These are phyloP conservation scores for Tulasnella sp. DNA, from an alignment of 768 basidiomycete genomes.

Conservation along the genomic window DNA sequence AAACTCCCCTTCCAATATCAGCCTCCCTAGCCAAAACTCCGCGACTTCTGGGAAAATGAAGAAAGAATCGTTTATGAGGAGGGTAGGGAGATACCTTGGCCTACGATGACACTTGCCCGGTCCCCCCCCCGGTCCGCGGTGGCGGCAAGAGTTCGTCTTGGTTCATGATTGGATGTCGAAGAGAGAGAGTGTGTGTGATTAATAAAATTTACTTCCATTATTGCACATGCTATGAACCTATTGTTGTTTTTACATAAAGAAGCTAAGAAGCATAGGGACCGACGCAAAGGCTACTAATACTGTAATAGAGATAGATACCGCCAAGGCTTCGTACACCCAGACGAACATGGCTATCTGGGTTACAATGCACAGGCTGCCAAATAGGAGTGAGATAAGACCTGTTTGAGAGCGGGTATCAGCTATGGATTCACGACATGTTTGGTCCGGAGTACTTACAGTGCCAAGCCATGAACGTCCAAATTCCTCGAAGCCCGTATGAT, in stretches of 20 bases:
- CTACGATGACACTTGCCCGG: background rate
- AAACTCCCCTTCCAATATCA: too few relatives aligned
- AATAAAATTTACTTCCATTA: background rate
- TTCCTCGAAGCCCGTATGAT: background rate
- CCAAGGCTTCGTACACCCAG: background rate
- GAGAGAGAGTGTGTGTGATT: background rate
- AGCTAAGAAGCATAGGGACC: background rate
- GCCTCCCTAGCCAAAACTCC: background rate
- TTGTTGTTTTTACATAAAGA: background rate
- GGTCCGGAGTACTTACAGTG: background rate
- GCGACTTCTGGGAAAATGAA: background rate
- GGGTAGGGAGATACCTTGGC: background rate
- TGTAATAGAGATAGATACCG: too few relatives aligned
- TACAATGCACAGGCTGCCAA: background rate
- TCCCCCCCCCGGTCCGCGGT: too few relatives aligned
- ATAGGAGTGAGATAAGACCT: background rate
- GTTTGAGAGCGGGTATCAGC: background rate
- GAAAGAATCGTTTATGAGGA: background rate
- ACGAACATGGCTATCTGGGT: background rate
- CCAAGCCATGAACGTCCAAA: background rate
- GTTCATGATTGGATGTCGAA: background rate
- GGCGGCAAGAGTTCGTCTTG: too few relatives aligned
- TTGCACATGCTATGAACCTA: background rate
- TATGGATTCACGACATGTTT: background rate
- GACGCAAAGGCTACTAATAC: background rate